Evolutionary conservation across 345 rosid genomes (phyloP).

Genomic region (Garcia nutans): DNA sequence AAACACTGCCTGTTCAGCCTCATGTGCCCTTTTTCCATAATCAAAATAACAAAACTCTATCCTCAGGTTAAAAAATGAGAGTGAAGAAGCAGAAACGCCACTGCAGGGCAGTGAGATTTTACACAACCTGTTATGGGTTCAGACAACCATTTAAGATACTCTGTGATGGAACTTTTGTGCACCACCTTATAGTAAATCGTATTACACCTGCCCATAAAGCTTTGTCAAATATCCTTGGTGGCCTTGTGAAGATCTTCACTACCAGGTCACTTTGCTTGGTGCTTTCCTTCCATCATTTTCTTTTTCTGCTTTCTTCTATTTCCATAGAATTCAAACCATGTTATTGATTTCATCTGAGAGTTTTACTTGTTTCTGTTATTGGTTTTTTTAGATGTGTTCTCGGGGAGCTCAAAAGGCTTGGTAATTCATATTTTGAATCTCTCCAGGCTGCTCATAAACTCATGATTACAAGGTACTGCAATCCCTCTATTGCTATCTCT

Average conservation of each 20-base stretch:
- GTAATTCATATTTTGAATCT: slow-evolving; percentile 51
- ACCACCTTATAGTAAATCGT: slow-evolving; percentile 53
- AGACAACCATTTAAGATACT: slow-evolving; percentile 77
- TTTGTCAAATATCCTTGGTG: slow-evolving; percentile 58
- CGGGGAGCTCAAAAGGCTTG: slow-evolving; percentile 75
- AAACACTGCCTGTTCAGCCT: too few species aligned
- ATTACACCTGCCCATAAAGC: slow-evolving; percentile 70
- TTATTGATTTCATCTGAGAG: background rate
- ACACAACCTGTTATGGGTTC: slow-evolving; percentile 67
- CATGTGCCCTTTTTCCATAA: too few species aligned
- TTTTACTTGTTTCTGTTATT: background rate
- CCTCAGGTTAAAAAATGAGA: slow-evolving; percentile 49
- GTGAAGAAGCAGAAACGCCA: slow-evolving; percentile 80
- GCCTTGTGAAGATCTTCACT: slow-evolving; percentile 82
- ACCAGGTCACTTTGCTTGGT: slow-evolving; percentile 45
- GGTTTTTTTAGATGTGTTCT: slow-evolving; percentile 52
- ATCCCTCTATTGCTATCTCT: slow-evolving; percentile 2
- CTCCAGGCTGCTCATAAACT: slow-evolving; percentile 59
- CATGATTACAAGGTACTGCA: slow-evolving; percentile 52
- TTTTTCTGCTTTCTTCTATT: background rate
- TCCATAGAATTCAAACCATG: background rate
- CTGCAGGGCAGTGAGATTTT: slow-evolving; percentile 69
- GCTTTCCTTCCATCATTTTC: background rate
- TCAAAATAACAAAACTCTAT: background rate
- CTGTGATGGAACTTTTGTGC: slow-evolving; percentile 82